Conservation (phyloP, 192 early-diverging fungal species). For the Mortierella antarctica region DNA sequence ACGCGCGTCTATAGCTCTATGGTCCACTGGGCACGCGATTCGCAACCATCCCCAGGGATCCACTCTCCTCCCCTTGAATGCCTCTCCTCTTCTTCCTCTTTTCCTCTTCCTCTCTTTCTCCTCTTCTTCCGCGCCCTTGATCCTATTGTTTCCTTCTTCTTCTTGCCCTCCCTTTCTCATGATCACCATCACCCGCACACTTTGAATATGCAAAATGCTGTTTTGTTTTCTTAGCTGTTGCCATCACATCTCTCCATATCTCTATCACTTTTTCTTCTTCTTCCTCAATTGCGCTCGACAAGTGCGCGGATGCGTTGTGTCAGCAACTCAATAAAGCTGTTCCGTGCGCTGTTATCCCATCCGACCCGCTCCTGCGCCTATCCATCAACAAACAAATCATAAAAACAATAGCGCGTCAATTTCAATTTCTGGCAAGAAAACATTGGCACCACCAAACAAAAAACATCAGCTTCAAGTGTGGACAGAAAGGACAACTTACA, state of each 20-base stretch:
- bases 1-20: too few relatives aligned
- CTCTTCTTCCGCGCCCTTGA: too few relatives aligned
- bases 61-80: too few relatives aligned
- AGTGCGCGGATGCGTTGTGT: slow-evolving; percentile 24
- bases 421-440: not conserved
- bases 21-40: too few relatives aligned
- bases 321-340: slow-evolving; percentile 46
- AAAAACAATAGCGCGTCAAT: not conserved
- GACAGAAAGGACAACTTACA: slow-evolving; percentile 11
- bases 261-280: not conserved
- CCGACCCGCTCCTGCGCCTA: slow-evolving; percentile 36
- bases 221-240: not conserved
- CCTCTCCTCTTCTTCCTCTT: too few relatives aligned
- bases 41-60: too few relatives aligned
- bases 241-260: not conserved
- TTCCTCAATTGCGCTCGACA: slow-evolving; percentile 28
- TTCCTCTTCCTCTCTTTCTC: too few relatives aligned
- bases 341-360: slow-evolving; percentile 31
- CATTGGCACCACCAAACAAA: not conserved
- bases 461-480: not conserved
- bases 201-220: not conserved
- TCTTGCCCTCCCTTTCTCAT: too few relatives aligned
- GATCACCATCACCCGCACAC: not conserved
- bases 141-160: too few relatives aligned
- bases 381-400: not conserved